Base-by-base conservation (phyloP, 768 basidiomycete species). In the Hydnomerulius pinastri region DNA sequence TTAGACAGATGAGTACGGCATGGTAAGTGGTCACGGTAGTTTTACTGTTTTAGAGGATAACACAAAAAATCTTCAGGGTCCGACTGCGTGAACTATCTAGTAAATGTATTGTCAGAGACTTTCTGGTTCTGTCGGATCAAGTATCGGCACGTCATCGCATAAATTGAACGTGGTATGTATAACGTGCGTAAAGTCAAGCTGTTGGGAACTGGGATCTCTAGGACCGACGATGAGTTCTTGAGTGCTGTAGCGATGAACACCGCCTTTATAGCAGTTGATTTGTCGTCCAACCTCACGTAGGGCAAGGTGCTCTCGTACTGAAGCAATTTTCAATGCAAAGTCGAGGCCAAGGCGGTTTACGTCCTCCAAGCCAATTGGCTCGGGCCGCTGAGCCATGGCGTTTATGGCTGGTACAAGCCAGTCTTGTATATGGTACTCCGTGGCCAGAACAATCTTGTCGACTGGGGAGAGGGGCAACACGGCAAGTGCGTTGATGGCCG, bases 281-380 rank as follows among this genome's bases (percentile, higher is more conserved):
- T n/a, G n/a, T n/a, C n/a, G n/a, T n/a, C n/a, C n/a, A n/a, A n/a
- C n/a, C n/a, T n/a, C n/a, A n/a, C n/a, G n/a, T n/a, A n/a, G n/a
- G n/a, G n/a, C n/a, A n/a, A n/a, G n/a, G n/a, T n/a, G n/a, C 38
- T 51, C 50, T 39, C 46, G 50, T 12, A 51, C 9, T 13, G 21
- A 10, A 11, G 46, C 50, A 5, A 51, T 24, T 36, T 49, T 51
- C 20, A 48, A 27, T 5, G 50, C 46, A 13, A 33, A 24, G 13
- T 49, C 51, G 6, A 48, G n/a, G 11, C 51, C 51, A 32, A 52
- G 46, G 20, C 27, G 30, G 8, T n/a, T 12, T 17, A 52, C 51
- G 27, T 49, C 51, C n/a, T 52, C 51, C 10, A 25, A 20, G 9
- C 47, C 51, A 23, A 52, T 13, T 10, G 51, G 51, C 15, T 55